Base-by-base conservation (phyloP, 345 rosid species). In the Salix exigua region DNA sequence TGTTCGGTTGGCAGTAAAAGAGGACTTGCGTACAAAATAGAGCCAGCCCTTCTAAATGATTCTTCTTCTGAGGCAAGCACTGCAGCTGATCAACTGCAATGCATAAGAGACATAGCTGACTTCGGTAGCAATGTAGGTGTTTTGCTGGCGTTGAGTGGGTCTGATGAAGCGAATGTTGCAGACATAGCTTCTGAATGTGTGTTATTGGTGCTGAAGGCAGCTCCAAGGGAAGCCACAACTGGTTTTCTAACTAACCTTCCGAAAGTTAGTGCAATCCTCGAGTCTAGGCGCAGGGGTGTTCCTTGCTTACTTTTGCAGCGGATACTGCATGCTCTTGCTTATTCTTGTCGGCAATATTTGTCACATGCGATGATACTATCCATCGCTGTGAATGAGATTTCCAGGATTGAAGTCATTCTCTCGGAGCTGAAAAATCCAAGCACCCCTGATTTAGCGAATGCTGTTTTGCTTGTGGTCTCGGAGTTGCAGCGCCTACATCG, bases 171-270 rank as follows among this genome's bases (percentile, higher is more conserved):
- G 58, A 88, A 76, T 79, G 64, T 90, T 63, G 85, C 94, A 1
- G 95, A 91, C 58, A 79, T 88, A 30, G 94, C 99, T 55, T 96
- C 99, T 31, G 98, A 96, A 74, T 96, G 99, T 30, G 87, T 92
- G 38, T 85, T 90, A 7, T 71, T 93, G 73, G 74, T 93, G 66
- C 87, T 91, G 74, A 93, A 85, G 90, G 96, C 88, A 25, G 94
- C 96, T 83, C 94, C 96, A 12, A 89, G 99, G 79, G 99, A 96
- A 86, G 98, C 94, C 76, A 89, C 96, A 30, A 89, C 90, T 16
- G 88, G 97, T 33, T 88, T 96, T 76, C 84, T 96, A 55, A 89
- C 98, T 78, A 91, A 90, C 82, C 97, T 96, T 78, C 77, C 88
- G 8, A 96, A 87, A 87, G 89, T 92, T 64, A 84, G 83, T 37